Base-by-base conservation (phyloP, 140 eudicot species). In the Cichorium intybus region DNA sequence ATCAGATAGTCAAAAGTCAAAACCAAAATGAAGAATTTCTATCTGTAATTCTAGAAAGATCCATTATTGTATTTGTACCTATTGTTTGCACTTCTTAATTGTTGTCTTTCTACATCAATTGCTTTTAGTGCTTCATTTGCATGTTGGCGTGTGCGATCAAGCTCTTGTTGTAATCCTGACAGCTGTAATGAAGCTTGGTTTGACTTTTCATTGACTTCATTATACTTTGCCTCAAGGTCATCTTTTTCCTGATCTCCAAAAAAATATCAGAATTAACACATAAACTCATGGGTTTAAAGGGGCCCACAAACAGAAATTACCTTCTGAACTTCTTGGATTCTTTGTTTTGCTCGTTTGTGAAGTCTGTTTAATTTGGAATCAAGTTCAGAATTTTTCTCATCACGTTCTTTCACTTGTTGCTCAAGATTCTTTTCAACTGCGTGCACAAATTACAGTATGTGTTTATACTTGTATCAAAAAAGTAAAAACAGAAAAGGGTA, bases 321-420 rank as follows among this genome's bases (percentile, higher is more conserved):
- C 89, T 93, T 93, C 69, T 93, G 99, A 80, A 93, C 97, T 56
- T 93, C 99, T 78, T 93, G 97, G 58, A 93, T 93, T 24, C 99
- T 90, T 79, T 93, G 99, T 67, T 89, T 93, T 78, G 99, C 99
- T 73, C 99, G 80, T 81, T 93, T 93, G 76, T 93, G 99, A 86
- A 93, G 99, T 75, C 99, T 80, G 78, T 70, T 93, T 57, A 93
- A 77, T 79, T 93, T 93, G 64, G 97, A 69, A 79, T 93, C 99
- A 68, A 93, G 95, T 60, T 93, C 99, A 34, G 88, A 73, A 49
- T 84, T 81, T 68, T 93, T 93, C 70, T 86, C 95, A 52, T 93
- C 99, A 27, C 99, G 88, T 61, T 93, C 97, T 80, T 89, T 93
- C 31, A 93, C 49, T 74, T 93, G 97, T 76, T 84, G 85, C 60